These are phyloP conservation scores for Acrocalymma vagum DNA, from an alignment of 2,329 filamentous ascomycete species.

Conservation along the genomic window DNA sequence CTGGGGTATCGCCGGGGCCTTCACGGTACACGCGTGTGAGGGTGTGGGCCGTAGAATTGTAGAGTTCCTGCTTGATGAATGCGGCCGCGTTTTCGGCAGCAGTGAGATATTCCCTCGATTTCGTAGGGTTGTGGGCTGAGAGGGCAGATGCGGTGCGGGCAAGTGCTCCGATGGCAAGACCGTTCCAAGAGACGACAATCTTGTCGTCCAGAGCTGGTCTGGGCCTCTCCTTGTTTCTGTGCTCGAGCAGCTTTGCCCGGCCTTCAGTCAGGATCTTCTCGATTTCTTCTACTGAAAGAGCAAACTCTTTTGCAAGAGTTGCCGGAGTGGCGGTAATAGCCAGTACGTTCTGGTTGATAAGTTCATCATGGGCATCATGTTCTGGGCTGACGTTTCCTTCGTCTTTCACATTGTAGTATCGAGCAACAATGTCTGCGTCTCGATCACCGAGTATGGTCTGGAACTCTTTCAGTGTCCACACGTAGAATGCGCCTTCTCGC, in stretches of 20 bases:
- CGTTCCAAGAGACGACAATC: slow-evolving; percentile 87
- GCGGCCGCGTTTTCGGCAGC: slow-evolving; percentile 73
- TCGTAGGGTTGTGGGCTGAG: slow-evolving; percentile 64
- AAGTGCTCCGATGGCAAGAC: slow-evolving; percentile 84
- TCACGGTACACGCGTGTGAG: slow-evolving; percentile 80
- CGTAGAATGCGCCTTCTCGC: slow-evolving; percentile 90
- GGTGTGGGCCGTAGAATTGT: slow-evolving; percentile 67
- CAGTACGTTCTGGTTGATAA: slow-evolving; percentile 91
- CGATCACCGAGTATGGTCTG: slow-evolving; percentile 75
- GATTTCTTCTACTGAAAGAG: slow-evolving; percentile 74
- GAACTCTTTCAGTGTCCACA: slow-evolving; percentile 92
- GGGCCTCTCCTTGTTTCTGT: slow-evolving; percentile 77
- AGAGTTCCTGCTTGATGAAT: slow-evolving; percentile 79
- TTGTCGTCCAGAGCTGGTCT: slow-evolving; percentile 87
- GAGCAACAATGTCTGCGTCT: slow-evolving; percentile 77
- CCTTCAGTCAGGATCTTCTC: slow-evolving; percentile 72
- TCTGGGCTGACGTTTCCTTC: slow-evolving; percentile 86
- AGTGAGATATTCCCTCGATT: slow-evolving; percentile 67
- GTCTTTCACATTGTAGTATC: slow-evolving; percentile 83
- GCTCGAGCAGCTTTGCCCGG: slow-evolving; percentile 71
- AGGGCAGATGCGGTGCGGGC: slow-evolving; percentile 77
- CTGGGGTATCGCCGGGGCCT: slow-evolving; percentile 70
- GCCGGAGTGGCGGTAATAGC: slow-evolving; percentile 72
- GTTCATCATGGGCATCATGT: slow-evolving; percentile 91
- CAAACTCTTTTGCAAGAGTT: slow-evolving; percentile 78